Evolutionary conservation across 2,329 filamentous ascomycete genomes (phyloP), one percentile per base, ranked within the genome.

Genomic region (Diaporthe sp.): DNA sequence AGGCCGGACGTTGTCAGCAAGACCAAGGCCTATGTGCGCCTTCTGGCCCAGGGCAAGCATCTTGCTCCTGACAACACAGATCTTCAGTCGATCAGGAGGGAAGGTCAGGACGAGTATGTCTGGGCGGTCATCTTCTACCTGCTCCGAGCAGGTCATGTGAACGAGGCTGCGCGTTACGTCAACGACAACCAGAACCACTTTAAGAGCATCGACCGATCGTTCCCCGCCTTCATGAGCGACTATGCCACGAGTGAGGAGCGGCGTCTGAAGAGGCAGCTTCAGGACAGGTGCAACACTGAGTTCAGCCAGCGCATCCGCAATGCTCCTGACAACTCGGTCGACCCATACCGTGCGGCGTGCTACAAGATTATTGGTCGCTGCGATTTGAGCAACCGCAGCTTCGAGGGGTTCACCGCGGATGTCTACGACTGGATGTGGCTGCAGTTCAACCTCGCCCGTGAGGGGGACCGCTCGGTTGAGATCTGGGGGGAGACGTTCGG

Each of bases 121-220:
- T 99, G 97, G 97, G 95, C 96, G 56, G 89, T 98, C 66, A 92
- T 99, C 58, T 99, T 97, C 85, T 98, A 95, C 83, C 89, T 98
- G 53, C 86, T 99, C 32, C 92, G 97, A 59, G 93, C 93, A 76
- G 97, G 97, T 66, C 92, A 97, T 77, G 88, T 97, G 70, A 89
- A 89, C 22, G 96, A 98, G 82, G 96, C 96, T 22, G 92, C 94
- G 39, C 90, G 94, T 76, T 99, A 98, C 82, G 94, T 98, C 73
- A 93, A 93, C 79, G 90, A 91, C 76, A 94, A 96, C 81, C 91
- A 92, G 78, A 90, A 89, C 78, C 93, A 94, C 75, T 98, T 99
- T 88, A 91, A 94, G 78, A 95, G 94, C 78, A 93, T 98, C 77
- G 97, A 99, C 84, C 92, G 96, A 74, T 96, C 94, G 75, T 98